A percentile compares a stretch with the other conserved stretches of the same genome.
These are phyloP conservation scores for Sanghuangporus weigelae DNA, from an alignment of 1,284 basidiomycete genomes.

Conservation along the genomic window DNA sequence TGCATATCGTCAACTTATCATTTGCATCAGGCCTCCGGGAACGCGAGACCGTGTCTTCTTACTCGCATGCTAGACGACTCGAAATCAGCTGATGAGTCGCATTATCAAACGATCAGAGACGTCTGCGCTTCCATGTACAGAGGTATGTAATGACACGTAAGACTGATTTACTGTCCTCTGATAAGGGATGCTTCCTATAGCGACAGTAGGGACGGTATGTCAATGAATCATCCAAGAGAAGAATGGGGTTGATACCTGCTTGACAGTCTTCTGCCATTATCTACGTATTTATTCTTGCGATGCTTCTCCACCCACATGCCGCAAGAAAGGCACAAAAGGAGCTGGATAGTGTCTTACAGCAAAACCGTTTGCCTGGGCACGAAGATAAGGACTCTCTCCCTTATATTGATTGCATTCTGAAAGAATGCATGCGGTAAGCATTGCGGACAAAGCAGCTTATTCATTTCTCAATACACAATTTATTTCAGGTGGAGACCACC, in stretches of 20 bases:
- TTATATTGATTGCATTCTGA: slow-evolving; percentile 9
- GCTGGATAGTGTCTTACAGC: slow-evolving; percentile 13
- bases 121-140: slow-evolving; percentile 6
- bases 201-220: slow-evolving; percentile 9
- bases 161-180: background rate
- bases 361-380: slow-evolving; percentile 19
- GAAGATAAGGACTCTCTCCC: slow-evolving; percentile 18
- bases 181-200: background rate
- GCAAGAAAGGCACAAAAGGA: slow-evolving; percentile 14
- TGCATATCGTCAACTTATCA: background rate
- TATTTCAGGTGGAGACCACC: slow-evolving; percentile 7
- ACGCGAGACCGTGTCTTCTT: background rate
- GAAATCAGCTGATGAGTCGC: background rate
- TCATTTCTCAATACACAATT: background rate
- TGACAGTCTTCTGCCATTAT: background rate
- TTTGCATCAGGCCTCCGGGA: background rate
- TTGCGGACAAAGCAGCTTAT: background rate
- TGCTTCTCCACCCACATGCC: slow-evolving; percentile 16
- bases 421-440: slow-evolving; percentile 9
- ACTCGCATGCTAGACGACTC: slow-evolving; percentile 4
- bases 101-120: slow-evolving; percentile 1
- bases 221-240: background rate
- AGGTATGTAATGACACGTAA: background rate
- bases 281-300: slow-evolving; percentile 16
- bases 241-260: background rate